Base-by-base conservation (phyloP, 2,329 filamentous ascomycete genomes). In the Exophiala phaeomuriformis region DNA sequence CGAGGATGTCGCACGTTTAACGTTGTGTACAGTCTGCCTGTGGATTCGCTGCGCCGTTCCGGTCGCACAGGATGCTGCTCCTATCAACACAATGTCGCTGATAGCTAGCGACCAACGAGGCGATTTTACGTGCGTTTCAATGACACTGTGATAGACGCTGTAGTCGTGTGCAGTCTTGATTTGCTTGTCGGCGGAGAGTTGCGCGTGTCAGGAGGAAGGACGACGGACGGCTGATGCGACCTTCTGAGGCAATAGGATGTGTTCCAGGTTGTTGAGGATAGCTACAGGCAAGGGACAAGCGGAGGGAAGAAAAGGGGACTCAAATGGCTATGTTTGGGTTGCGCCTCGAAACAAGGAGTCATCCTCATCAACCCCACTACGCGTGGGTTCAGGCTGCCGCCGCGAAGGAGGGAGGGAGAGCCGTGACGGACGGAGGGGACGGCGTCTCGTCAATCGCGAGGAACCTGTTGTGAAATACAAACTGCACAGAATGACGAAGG, bases 151-250 rank as follows among this genome's bases (percentile, higher is more conserved):
- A 35, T 31, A 41, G 46, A 50, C 32, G 51, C 36, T 28, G 49
- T 45, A 56, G 41, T 56, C 51, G 57, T 56, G 53, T 35, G 48
- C 45, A 43, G 49, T 48, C 37, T 41, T 57, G 57, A 57, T 57
- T 57, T 55, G 57, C 40, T 56, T 35, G 42, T 30, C 19, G 19
- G 19, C 19, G n/a, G 37, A 32, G 35, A 36, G 35, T 49, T 47
- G 46, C 46, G 51, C 51, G 48, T 53, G 51, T 50, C 45, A 52
- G 52, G 50, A 53, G 29, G 47, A 55, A 42, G 51, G 57, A 49
- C n/a, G 47, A 35, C 50, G n/a, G 10, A 46, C 12, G 36, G 29
- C 27, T 3, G 19, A 27, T 9, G 7, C 9, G 19, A 19, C 40
- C 40, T 43, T 19, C 9, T n/a, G 35, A 19, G 19, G 19, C 19